A percentile compares a stretch with the other conserved stretches of the same genome.
Conservation (phyloP, 768 basidiomycete genomes). For the Boletus rubroflammeus region DNA sequence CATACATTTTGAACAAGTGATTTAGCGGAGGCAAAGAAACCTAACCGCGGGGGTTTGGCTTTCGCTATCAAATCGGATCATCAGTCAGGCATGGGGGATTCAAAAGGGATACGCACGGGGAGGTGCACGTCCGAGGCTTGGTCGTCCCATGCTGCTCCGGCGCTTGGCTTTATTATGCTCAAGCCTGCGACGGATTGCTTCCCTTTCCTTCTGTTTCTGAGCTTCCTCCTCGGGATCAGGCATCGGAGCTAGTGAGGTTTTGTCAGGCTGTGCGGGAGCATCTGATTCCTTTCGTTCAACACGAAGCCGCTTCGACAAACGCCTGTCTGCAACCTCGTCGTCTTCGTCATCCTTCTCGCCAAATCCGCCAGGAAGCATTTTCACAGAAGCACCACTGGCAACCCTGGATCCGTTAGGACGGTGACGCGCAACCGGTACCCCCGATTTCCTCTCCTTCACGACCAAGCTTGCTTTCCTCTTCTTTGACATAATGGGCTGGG, state of each 20-base stretch:
- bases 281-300: constrained; percentile 32
- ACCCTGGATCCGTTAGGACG: constrained; percentile 25
- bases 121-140: constrained; percentile 39
- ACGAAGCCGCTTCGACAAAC: constrained; percentile 45
- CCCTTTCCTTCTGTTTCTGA: constrained; percentile 44
- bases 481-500: constrained; percentile 27
- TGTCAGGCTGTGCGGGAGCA: constrained; percentile 23
- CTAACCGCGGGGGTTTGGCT: constrained; percentile 50
- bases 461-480: constrained; percentile 54
- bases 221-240: constrained; percentile 27
- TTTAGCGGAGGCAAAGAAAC: constrained; percentile 68
- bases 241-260: constrained; percentile 34
- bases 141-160: constrained; percentile 60
- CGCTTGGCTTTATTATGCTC: constrained; percentile 65
- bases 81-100: constrained; percentile 4
- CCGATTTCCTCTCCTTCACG: constrained; percentile 28
- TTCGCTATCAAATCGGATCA: constrained; percentile 33
- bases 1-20: constrained; percentile 70
- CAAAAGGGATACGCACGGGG: constrained; percentile 34
- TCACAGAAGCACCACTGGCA: constrained; percentile 24
- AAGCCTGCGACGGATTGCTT: constrained; percentile 60
- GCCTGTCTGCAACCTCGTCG: constrained; percentile 35
- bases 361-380: constrained; percentile 55
- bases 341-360: constrained; percentile 49
- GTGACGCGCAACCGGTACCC: constrained; percentile 11